phyloP scores from a whole-genome alignment of 2,329 filamentous ascomycete genomes.

The Dactylonectria macrodidyma region DNA sequence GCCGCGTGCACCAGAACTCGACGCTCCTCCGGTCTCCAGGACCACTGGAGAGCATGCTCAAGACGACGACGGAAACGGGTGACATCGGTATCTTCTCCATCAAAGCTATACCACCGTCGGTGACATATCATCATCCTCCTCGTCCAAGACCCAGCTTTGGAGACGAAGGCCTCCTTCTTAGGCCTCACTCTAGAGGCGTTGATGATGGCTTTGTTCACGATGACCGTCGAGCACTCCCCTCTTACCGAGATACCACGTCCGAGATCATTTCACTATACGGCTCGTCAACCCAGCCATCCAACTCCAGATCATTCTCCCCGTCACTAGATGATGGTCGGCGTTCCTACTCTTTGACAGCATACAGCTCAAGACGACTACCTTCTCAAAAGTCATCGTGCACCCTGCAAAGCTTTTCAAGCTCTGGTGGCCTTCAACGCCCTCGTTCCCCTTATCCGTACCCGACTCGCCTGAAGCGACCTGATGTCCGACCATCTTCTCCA shows the following conservation, averaged over 20 bases:
- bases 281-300: constrained; percentile 63
- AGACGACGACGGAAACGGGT: constrained; percentile 76
- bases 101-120: constrained; percentile 50
- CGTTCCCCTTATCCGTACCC: constrained; percentile 73
- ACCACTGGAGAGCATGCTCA: constrained; percentile 75
- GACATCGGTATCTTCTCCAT: constrained; percentile 75
- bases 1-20: constrained; percentile 60
- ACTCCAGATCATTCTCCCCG: constrained; percentile 59
- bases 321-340: constrained; percentile 62
- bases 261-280: constrained; percentile 71
- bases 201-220: constrained; percentile 55
- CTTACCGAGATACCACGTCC: constrained; percentile 66
- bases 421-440: constrained; percentile 63
- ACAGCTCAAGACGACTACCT: constrained; percentile 62
- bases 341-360: constrained; percentile 70
- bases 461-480: constrained; percentile 69
- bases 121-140: constrained; percentile 48
- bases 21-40: constrained; percentile 64
- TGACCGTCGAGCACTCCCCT: constrained; percentile 62
- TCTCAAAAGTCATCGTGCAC: constrained; percentile 64
- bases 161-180: constrained; percentile 47
- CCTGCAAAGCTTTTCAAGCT: constrained; percentile 63
- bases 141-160: constrained; percentile 49
- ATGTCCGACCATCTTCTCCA: constrained; percentile 64
- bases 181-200: constrained; percentile 49